Evolutionary conservation across 2,329 filamentous ascomycete genomes (phyloP), one percentile per base, ranked within the genome.

Genomic region (Xylariaceae sp.): DNA sequence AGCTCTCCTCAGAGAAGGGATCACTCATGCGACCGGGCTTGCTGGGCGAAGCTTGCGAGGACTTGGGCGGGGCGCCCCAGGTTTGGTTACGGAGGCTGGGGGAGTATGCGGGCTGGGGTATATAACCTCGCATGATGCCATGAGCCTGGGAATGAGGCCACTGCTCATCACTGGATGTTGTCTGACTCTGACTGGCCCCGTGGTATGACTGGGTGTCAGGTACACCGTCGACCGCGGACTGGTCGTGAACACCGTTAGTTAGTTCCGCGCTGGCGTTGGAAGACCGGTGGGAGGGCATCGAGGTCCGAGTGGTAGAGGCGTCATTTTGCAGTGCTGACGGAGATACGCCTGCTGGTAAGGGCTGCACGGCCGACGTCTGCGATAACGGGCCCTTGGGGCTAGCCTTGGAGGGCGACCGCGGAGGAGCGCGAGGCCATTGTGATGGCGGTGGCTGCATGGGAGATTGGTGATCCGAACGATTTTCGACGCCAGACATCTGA

Each of bases 261-360:
- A 82, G 81, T 70, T 92, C 88, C 0, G 88, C 90, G 71, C 88
- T 87, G 72, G 82, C 82, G 64, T 83, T 85, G 1, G 84, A 86
- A 10, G 86, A 87, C 55, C 77, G 71, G 61, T 79, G 77, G 13
- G 88, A 91, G 4, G 85, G 83, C 62, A 89, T 86, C 0, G 89
- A 90, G 1, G 89, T 92, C 75, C 96, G 94, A n/a, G 92, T 96
- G 1, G 92, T 95, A 1, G 92, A 96, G 1, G 92, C 93, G 68
- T 96, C 92, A 68, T 97, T 97, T 56, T 87, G 77, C 60, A 82
- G 73, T 10, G 81, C 82, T 30, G 81, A 83, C 11, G 83, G 83
- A 3, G 82, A 83, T 56, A 84, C 76, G 3, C 82, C 84, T 0
- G 79, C 75, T 0, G 84, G 82, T 2, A 87, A 73, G 17, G 82